phyloP scores from a whole-genome alignment of 2,329 filamentous ascomycete species.

The Claviceps sp. region DNA sequence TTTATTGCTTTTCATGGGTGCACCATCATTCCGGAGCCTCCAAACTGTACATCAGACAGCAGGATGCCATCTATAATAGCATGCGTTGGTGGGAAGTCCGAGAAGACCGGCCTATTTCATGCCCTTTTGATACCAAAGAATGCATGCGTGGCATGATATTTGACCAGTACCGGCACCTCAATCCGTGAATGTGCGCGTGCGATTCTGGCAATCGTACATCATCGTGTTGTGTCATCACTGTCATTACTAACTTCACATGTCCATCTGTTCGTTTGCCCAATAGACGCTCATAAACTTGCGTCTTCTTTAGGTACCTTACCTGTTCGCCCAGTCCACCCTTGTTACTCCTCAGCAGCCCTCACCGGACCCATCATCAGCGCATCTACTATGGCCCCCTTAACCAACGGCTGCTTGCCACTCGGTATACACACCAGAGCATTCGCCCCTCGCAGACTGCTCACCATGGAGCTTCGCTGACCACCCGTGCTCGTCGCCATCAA shows the following conservation, averaged over 20 bases:
- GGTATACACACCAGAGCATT: slow-evolving; percentile 77
- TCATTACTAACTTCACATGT: too few species aligned
- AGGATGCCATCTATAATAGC: slow-evolving; percentile 9
- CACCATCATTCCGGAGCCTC: slow-evolving; percentile 18
- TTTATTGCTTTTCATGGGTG: slow-evolving; percentile 13
- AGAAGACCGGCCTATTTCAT: not conserved
- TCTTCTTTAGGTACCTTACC: not conserved
- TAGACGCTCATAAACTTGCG: not conserved
- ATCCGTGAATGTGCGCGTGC: too few species aligned
- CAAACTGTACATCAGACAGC: slow-evolving; percentile 21
- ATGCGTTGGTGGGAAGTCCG: slow-evolving; percentile 4
- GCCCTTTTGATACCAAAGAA: not conserved
- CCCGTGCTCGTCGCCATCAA: slow-evolving; percentile 74
- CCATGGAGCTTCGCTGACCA: slow-evolving; percentile 74
- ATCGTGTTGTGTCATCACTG: too few species aligned
- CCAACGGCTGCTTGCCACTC: slow-evolving; percentile 46
- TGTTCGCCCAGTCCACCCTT: not conserved
- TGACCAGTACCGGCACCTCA: too few species aligned
- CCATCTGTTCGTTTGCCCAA: too few species aligned
- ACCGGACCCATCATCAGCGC: slow-evolving; percentile 62
- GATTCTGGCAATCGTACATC: too few species aligned
- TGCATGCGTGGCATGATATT: too few species aligned
- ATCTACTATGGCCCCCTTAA: slow-evolving; percentile 57
- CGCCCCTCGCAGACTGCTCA: slow-evolving; percentile 77
- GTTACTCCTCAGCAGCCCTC: slow-evolving; percentile 10